Conservation (phyloP, 306 rosid species). For the Prinsepia uniflora region DNA sequence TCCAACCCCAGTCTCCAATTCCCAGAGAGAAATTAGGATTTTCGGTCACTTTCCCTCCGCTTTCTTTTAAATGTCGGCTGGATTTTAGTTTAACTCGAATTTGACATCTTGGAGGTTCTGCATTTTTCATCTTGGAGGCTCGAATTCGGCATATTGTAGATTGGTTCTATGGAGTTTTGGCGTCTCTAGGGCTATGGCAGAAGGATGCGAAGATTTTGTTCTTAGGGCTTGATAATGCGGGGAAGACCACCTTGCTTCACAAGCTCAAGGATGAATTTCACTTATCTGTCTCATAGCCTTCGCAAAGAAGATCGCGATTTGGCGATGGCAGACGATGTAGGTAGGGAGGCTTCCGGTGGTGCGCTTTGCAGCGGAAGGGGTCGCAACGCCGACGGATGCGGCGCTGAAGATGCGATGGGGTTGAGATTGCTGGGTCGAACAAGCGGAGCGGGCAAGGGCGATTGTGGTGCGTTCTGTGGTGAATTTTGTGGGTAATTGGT, state of each 20-base stretch:
- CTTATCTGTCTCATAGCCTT: too few relatives aligned
- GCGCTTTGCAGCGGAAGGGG: too few relatives aligned
- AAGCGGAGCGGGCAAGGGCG: too few relatives aligned
- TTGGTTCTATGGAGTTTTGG: slow-evolving; percentile 79
- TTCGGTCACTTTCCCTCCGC: neutral
- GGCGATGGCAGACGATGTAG: too few relatives aligned
- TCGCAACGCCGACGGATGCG: too few relatives aligned
- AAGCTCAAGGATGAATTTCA: slow-evolving; percentile 89
- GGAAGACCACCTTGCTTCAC: slow-evolving; percentile 85
- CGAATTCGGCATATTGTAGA: slow-evolving; percentile 51
- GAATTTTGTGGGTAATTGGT: too few relatives aligned
- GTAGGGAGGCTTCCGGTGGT: too few relatives aligned
- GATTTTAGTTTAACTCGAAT: neutral
- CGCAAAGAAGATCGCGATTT: too few relatives aligned
- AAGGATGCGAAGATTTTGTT: slow-evolving; percentile 83
- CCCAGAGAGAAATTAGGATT: neutral
- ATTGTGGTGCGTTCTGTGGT: too few relatives aligned
- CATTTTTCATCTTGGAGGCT: neutral
- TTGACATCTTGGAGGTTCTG: neutral
- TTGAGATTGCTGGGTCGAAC: too few relatives aligned
- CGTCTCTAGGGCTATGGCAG: slow-evolving; percentile 71
- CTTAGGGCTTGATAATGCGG: slow-evolving; percentile 82
- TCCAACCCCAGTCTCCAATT: too few relatives aligned
- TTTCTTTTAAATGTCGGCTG: neutral
- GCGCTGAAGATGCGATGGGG: too few relatives aligned